phyloP scores from a whole-genome alignment of 805 yeast species.

The Blastobotrys chiropterorum region DNA sequence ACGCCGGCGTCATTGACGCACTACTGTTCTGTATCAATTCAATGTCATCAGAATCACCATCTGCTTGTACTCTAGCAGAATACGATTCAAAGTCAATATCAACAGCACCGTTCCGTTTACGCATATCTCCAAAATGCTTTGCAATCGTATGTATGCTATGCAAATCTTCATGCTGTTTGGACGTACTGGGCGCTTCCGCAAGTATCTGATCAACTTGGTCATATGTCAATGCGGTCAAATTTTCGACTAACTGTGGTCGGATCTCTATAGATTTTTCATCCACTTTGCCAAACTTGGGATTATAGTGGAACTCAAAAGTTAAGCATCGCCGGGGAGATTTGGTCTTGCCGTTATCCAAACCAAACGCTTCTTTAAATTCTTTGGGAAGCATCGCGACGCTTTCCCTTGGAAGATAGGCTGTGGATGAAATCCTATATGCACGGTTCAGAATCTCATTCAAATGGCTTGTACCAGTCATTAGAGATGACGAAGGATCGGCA shows the following conservation, averaged over 20 bases:
- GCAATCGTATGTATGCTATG: constrained; percentile 32
- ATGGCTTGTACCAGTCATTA: constrained; percentile 24
- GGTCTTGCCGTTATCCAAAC: constrained; percentile 39
- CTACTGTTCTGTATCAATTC: neutral
- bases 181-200: constrained; percentile 20
- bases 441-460: constrained; percentile 37
- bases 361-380: constrained; percentile 43
- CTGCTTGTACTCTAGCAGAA: neutral
- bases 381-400: constrained; percentile 67
- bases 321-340: constrained; percentile 37
- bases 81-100: neutral
- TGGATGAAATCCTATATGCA: constrained; percentile 56
- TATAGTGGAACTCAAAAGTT: constrained; percentile 37
- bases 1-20: constrained; percentile 41
- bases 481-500: constrained; percentile 79
- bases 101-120: constrained; percentile 36
- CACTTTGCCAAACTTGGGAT: constrained; percentile 22
- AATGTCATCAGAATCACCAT: neutral
- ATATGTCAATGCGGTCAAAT: constrained; percentile 56
- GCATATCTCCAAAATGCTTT: constrained; percentile 23
- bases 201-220: constrained; percentile 51
- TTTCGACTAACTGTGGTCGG: constrained; percentile 38
- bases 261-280: constrained; percentile 11
- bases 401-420: constrained; percentile 67
- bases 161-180: constrained; percentile 32